Conservation (phyloP, 2,329 filamentous ascomycete genomes). For the Scytalidium lignicola region DNA sequence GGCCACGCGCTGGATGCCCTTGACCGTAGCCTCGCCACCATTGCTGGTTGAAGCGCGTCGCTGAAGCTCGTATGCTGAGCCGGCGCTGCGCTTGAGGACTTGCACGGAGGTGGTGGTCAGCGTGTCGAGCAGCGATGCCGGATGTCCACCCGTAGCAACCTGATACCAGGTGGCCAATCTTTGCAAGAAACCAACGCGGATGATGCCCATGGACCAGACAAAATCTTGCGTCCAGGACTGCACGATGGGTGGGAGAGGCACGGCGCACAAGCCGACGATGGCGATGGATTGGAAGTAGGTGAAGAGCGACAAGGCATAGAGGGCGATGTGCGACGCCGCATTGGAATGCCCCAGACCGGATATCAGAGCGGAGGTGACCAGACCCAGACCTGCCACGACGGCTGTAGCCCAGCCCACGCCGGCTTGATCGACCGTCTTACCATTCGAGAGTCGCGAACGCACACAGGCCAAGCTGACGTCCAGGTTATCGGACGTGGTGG, state of each 20-base stretch:
- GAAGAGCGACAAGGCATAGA: conserved; percentile 83
- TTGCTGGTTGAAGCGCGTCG: conserved; percentile 25
- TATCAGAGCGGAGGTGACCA: conserved; percentile 76
- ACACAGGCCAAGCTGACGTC: conserved; percentile 70
- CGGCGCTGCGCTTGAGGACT: conserved; percentile 39
- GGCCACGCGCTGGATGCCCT: conserved; percentile 79
- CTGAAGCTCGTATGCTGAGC: conserved; percentile 12
- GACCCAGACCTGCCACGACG: conserved; percentile 73
- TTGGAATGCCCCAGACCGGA: conserved; percentile 86
- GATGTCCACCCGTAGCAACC: conserved; percentile 80
- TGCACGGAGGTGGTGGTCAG: conserved; percentile 71
- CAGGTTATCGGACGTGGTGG: conserved; percentile 58
- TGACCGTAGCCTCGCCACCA: conserved; percentile 55
- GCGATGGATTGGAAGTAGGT: conserved; percentile 89
- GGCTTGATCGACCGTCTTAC: conserved; percentile 79
- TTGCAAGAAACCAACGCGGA: conserved; percentile 75
- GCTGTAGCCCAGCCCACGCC: conserved; percentile 85
- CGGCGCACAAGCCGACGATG: conserved; percentile 75
- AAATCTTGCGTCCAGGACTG: conserved; percentile 91
- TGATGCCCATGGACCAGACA: conserved; percentile 94
- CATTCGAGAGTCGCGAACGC: conserved; percentile 79
- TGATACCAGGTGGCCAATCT: conserved; percentile 88
- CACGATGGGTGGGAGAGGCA: conserved; percentile 76
- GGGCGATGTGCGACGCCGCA: conserved; percentile 84
- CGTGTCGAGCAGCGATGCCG: conserved; percentile 66